Conservation (phyloP, 1,284 basidiomycete species). For the Apiotrichum veenhuisii region DNA sequence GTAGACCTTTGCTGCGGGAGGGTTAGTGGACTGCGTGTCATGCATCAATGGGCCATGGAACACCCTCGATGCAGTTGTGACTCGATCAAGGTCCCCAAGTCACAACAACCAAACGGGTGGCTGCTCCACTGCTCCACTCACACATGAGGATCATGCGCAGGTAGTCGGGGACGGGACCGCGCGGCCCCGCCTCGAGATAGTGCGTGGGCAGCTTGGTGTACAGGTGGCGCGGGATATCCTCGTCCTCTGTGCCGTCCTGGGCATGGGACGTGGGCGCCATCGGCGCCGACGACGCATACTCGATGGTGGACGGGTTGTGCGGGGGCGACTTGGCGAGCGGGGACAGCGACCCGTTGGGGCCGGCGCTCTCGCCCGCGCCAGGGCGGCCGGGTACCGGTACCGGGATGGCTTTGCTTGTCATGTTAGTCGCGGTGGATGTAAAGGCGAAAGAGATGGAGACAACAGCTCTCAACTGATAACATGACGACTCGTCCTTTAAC, state of each 20-base stretch:
- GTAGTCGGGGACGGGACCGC: slow-evolving; percentile 72
- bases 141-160: slow-evolving; percentile 82
- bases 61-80: too few relatives aligned
- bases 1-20: slow-evolving; percentile 71
- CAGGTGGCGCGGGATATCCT: slow-evolving; percentile 45
- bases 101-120: too few relatives aligned
- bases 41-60: background rate
- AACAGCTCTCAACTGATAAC: background rate
- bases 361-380: background rate
- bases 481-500: too few relatives aligned
- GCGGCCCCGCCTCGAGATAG: slow-evolving; percentile 30
- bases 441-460: background rate
- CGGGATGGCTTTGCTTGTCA: background rate
- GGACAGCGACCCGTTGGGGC: slow-evolving; percentile 9
- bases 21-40: background rate
- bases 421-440: background rate
- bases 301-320: slow-evolving; percentile 29
- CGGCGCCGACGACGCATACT: slow-evolving; percentile 49
- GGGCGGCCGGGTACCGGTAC: background rate
- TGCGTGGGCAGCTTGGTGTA: slow-evolving; percentile 47
- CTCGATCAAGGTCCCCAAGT: background rate
- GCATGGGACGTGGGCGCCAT: slow-evolving; percentile 34
- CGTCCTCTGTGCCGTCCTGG: slow-evolving; percentile 34
- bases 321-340: slow-evolving; percentile 12
- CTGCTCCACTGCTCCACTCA: too few relatives aligned